Evolutionary conservation across 169 alveolate genomes (phyloP).

Genomic region (Plasmodium reichenowi): DNA sequence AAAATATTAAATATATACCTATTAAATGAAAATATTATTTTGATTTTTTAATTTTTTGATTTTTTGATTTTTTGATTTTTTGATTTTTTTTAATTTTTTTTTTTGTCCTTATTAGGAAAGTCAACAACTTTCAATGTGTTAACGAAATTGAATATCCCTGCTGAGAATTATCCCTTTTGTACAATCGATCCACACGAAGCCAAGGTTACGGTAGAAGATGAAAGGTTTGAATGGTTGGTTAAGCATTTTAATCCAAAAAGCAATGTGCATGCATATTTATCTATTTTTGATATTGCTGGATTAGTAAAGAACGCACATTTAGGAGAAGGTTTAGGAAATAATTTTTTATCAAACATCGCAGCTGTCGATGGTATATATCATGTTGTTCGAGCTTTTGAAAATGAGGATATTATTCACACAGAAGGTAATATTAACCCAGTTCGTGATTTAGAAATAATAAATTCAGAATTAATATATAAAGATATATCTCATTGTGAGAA

Average conservation of each 20-base stretch:
- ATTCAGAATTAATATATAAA: constrained; percentile 95
- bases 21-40: no score
- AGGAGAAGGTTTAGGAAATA: constrained; percentile 99
- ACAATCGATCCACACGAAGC: constrained; percentile 98
- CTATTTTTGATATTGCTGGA: constrained; percentile 99
- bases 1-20: not conserved
- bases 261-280: constrained; percentile 95
- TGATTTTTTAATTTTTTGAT: constrained; percentile 63
- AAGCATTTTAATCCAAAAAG: constrained; percentile 96
- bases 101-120: constrained; percentile 89
- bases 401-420: constrained; percentile 96
- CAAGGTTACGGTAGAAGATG: constrained; percentile 92
- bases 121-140: constrained; percentile 97
- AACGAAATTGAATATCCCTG: constrained; percentile 95
- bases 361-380: constrained; percentile 99
- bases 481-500: constrained; percentile 94
- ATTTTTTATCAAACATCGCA: constrained; percentile 97
- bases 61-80: not conserved
- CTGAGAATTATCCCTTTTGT: constrained; percentile 99
- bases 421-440: constrained; percentile 99
- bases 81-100: constrained; percentile 84
- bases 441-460: constrained; percentile 96
- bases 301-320: constrained; percentile 98
- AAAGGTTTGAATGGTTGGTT: constrained; percentile 94
- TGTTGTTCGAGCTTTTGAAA: constrained; percentile 98